Evolutionary conservation across 2,329 filamentous ascomycete genomes (phyloP).

Genomic region (Aspergillus sp.): DNA sequence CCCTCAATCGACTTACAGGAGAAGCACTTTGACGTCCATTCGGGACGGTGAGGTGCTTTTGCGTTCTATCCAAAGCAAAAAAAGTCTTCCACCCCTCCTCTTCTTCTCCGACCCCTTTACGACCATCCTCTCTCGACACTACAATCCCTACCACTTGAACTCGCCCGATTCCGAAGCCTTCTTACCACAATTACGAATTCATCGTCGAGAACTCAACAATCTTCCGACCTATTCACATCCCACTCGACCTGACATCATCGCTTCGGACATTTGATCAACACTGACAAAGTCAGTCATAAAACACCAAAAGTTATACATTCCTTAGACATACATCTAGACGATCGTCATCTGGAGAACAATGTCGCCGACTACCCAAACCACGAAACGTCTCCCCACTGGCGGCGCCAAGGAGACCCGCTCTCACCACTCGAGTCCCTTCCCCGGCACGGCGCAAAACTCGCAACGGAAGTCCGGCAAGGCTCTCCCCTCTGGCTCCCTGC

Average conservation of each 20-base stretch:
- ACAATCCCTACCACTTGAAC: slow-evolving; percentile 11
- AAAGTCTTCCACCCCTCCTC: slow-evolving; percentile 11
- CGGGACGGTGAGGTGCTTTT: slow-evolving; percentile 38
- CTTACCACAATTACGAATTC: slow-evolving; percentile 15
- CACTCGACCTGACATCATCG: not conserved
- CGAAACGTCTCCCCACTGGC: slow-evolving; percentile 25
- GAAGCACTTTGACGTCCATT: slow-evolving; percentile 37
- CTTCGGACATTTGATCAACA: too few relatives aligned
- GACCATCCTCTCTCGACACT: slow-evolving; percentile 10
- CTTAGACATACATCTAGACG: too few relatives aligned
- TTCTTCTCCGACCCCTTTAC: slow-evolving; percentile 15
- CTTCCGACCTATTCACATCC: slow-evolving; percentile 4
- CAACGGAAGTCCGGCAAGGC: slow-evolving; percentile 26
- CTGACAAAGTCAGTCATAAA: too few relatives aligned
- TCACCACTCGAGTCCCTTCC: slow-evolving; percentile 22
- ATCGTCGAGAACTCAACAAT: slow-evolving; percentile 9
- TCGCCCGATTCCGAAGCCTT: not conserved
- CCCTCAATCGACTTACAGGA: slow-evolving; percentile 39
- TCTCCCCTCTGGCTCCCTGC: slow-evolving; percentile 19
- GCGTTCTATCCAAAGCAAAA: slow-evolving; percentile 11
- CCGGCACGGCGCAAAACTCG: slow-evolving; percentile 22
- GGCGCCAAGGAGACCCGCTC: slow-evolving; percentile 23
- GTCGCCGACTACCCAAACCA: slow-evolving; percentile 24
- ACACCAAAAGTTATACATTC: too few relatives aligned
- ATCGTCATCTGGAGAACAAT: slow-evolving; percentile 13